Conservation (phyloP, 106 monocot species). For the Allium fistulosum region DNA sequence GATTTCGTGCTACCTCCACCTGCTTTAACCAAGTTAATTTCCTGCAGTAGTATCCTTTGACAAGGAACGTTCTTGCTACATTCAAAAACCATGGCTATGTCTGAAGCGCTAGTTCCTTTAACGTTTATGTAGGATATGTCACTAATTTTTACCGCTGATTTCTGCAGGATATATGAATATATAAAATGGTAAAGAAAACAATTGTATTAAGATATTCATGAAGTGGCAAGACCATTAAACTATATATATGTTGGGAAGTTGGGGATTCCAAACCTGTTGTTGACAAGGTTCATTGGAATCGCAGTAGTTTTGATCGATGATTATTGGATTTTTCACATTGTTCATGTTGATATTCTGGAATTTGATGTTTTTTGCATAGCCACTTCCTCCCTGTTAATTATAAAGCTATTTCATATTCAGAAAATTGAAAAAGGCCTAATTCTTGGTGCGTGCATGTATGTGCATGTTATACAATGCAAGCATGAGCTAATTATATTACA, state of each 20-base stretch:
- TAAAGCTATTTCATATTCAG: neutral
- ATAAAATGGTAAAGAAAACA: neutral
- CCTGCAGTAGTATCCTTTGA: slow-evolving; percentile 24
- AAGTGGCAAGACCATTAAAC: neutral
- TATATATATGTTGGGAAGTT: neutral
- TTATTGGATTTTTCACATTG: slow-evolving; percentile 50
- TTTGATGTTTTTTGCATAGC: slow-evolving; percentile 46
- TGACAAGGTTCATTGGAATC: slow-evolving; percentile 43
- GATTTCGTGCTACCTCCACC: slow-evolving; percentile 10
- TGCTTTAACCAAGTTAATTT: slow-evolving; percentile 32
- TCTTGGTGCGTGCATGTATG: neutral
- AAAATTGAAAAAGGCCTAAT: neutral
- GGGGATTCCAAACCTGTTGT: slow-evolving; percentile 26
- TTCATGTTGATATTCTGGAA: slow-evolving; percentile 55
- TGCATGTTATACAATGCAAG: neutral
- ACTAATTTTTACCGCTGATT: slow-evolving; percentile 56
- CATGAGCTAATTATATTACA: neutral
- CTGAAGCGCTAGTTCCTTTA: slow-evolving; percentile 49
- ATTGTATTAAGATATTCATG: neutral
- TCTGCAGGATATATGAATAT: slow-evolving; percentile 17
- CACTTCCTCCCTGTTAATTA: slow-evolving; percentile 47
- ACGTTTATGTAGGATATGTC: slow-evolving; percentile 62
- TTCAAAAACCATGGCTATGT: slow-evolving; percentile 40
- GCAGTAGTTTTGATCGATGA: slow-evolving; percentile 85
- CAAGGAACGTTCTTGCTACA: slow-evolving; percentile 62